Percentiles rank a stretch among this genome's conserved stretches.
Conservation (phyloP, 1,139 yeast genomes). For the Pneumocystis canis region DNA sequence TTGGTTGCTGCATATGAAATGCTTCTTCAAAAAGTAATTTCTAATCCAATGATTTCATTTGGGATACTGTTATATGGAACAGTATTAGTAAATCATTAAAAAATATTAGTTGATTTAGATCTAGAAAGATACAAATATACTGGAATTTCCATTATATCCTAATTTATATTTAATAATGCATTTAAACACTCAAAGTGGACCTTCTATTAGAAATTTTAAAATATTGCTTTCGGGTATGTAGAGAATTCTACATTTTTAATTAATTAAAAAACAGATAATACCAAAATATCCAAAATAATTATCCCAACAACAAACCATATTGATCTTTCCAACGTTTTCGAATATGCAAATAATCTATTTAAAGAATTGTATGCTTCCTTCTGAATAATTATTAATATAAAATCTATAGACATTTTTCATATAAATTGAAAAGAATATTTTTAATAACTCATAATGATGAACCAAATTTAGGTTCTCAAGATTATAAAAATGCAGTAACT, state of each 20-base stretch:
- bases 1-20: background rate
- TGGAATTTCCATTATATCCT: background rate
- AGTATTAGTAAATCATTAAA: background rate
- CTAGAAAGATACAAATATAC: background rate
- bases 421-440: slow-evolving; percentile 28
- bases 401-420: background rate
- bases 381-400: background rate
- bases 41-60: background rate
- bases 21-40: background rate
- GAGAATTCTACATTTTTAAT: background rate
- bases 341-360: background rate
- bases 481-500: slow-evolving; percentile 33
- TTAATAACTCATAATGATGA: slow-evolving; percentile 47
- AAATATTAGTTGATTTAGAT: background rate
- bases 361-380: background rate
- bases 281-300: background rate
- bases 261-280: background rate
- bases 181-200: background rate
- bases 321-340: background rate
- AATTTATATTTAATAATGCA: background rate
- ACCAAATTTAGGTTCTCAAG: slow-evolving; percentile 31
- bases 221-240: background rate
- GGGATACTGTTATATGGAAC: background rate
- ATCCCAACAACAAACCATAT: background rate
- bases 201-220: background rate